A percentile compares a stretch with the other conserved stretches of the same genome.
phyloP scores from a whole-genome alignment of 129 eudicot species.

The Gnaphalium uliginosum region DNA sequence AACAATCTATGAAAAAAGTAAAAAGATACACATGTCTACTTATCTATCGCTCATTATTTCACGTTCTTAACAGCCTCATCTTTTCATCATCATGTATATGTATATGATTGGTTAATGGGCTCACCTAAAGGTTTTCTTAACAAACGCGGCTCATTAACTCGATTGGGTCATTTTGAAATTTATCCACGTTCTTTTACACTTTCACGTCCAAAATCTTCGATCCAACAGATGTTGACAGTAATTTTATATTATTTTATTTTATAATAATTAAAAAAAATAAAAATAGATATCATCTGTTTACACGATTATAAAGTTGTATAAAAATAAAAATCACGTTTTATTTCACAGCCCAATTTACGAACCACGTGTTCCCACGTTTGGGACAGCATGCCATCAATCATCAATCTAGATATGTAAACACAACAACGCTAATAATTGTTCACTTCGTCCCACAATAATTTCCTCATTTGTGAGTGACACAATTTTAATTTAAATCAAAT shows the following conservation, averaged over 20 bases:
- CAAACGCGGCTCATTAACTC: background rate
- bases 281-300: too few relatives aligned
- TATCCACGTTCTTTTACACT: background rate
- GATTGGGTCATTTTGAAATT: background rate
- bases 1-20: too few relatives aligned
- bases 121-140: background rate
- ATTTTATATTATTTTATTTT: too few relatives aligned
- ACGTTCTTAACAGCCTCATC: conserved; percentile 11
- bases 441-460: too few relatives aligned
- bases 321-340: background rate
- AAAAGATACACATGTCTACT: background rate
- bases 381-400: background rate
- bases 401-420: background rate
- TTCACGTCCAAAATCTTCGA: too few relatives aligned
- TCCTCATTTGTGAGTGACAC: too few relatives aligned
- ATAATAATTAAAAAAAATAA: too few relatives aligned
- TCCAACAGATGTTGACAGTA: too few relatives aligned
- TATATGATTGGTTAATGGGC: conserved; percentile 13
- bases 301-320: too few relatives aligned
- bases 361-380: background rate
- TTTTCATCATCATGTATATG: background rate
- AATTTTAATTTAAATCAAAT: too few relatives aligned
- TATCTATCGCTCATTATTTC: background rate
- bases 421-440: too few relatives aligned
- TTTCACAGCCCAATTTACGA: background rate